Evolutionary conservation across 148 eudicot species (phyloP), one percentile per base, ranked within the genome.

Genomic region (Fagopyrum tataricum): DNA sequence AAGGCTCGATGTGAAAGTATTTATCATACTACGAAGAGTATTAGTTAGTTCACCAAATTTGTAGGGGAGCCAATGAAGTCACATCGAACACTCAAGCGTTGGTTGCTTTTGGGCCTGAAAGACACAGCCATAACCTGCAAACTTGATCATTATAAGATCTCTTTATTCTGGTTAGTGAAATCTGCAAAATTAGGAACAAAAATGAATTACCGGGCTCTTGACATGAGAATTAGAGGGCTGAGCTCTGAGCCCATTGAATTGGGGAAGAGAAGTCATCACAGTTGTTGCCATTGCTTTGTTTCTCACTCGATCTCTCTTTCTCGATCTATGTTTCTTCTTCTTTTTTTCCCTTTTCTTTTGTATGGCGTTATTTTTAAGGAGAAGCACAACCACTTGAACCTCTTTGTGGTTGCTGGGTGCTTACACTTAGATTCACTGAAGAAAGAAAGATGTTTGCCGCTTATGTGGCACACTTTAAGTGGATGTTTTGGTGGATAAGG

Each of bases 41-140:
- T 0, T n/a, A n/a, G n/a, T n/a, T 47, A 14, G 40, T 56, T 84
- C 78, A 96, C 99, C 96, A 96, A 75, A 76, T 96, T 96, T 13
- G 99, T 96, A 47, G 99, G 58, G 67, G 99, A 92, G 75, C 99
- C 99, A 47, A 96, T 96, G 87, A 86, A 96, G 56, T 86, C 97
- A 26, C 99, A 96, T 9, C 92, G 89, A 53, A 88, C 96, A 6
- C 97, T 90, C 77, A 90, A 75, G 55, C 88, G 90, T 79, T 88
- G 88, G 24, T 74, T 84, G 42, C 96, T 91, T 70, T 52, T 78
- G 67, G 87, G 81, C 72, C 76, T 90, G 86, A 82, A 69, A 51
- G 97, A 92, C 58, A 74, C 75, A 71, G 82, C 73, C 52, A 86
- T 83, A 7, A 84, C 91, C 99, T 96, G 76, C 74, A 76, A 18